Conservation (phyloP, 2,329 filamentous ascomycete genomes). For the Ophiostoma himal-ulmi region DNA sequence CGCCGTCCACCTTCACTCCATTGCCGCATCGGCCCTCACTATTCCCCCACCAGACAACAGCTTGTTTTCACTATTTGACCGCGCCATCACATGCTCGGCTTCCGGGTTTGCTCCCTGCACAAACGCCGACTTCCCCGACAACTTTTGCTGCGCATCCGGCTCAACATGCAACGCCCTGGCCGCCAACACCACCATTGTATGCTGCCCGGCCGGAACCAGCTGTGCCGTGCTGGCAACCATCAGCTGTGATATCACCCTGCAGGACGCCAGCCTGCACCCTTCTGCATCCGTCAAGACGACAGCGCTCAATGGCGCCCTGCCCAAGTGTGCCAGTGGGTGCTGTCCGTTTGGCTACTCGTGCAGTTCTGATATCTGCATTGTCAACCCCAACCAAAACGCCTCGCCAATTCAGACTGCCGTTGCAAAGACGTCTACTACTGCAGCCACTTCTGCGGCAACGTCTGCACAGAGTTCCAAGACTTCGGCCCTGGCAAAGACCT, state of each 20-base stretch:
- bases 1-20: slow-evolving; percentile 23
- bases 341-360: slow-evolving; percentile 71
- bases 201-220: slow-evolving; percentile 55
- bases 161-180: slow-evolving; percentile 57
- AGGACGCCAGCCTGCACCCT: slow-evolving; percentile 54
- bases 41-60: slow-evolving; percentile 28
- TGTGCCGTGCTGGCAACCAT: slow-evolving; percentile 60
- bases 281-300: slow-evolving; percentile 61
- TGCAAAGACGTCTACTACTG: slow-evolving; percentile 26
- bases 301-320: slow-evolving; percentile 50
- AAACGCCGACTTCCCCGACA: slow-evolving; percentile 47
- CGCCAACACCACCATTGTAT: slow-evolving; percentile 60
- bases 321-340: slow-evolving; percentile 55
- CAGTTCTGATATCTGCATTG: slow-evolving; percentile 45
- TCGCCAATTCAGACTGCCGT: slow-evolving; percentile 26
- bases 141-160: slow-evolving; percentile 59
- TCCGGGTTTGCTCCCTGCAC: slow-evolving; percentile 49
- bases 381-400: slow-evolving; percentile 46
- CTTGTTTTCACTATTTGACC: slow-evolving; percentile 11
- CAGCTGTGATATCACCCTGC: slow-evolving; percentile 57
- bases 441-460: neutral
- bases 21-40: slow-evolving; percentile 31
- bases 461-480: neutral
- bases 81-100: slow-evolving; percentile 3
- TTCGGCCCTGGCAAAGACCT: neutral